phyloP scores from a whole-genome alignment of 345 rosid genomes.

The Cardamine occulta region DNA sequence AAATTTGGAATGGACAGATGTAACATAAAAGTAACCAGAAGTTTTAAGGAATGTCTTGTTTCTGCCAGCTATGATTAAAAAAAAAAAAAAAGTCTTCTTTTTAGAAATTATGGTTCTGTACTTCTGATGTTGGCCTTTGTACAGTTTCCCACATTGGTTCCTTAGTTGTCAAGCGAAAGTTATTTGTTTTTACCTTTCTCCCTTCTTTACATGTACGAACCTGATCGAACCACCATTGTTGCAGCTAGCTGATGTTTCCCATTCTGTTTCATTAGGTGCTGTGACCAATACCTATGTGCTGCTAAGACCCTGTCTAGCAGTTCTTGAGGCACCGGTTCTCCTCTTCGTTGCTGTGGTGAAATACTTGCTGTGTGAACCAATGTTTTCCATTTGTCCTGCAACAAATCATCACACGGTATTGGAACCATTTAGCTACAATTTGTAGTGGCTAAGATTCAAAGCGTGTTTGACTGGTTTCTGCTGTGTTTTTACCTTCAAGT shows the following conservation, averaged over 20 bases:
- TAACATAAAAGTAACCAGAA: constrained; percentile 36
- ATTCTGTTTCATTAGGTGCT: constrained; percentile 74
- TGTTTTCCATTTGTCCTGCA: constrained; percentile 99
- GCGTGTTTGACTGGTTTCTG: constrained; percentile 15
- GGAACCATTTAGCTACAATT: constrained; percentile 11
- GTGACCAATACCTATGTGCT: constrained; percentile 85
- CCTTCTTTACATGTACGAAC: constrained; percentile 37
- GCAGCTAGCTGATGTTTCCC: constrained; percentile 53
- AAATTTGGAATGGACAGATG: constrained; percentile 21
- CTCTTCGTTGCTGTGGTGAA: constrained; percentile 89
- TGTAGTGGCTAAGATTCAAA: neutral
- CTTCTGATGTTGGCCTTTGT: constrained; percentile 40
- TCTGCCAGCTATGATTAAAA: constrained; percentile 19
- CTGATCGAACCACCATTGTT: constrained; percentile 35
- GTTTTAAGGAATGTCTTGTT: constrained; percentile 16
- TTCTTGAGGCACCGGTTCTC: constrained; percentile 95
- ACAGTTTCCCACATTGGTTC: constrained; percentile 36
- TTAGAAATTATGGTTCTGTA: constrained; percentile 15
- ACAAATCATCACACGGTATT: neutral
- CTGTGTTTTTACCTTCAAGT: constrained; percentile 63
- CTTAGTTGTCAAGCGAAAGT: constrained; percentile 39
- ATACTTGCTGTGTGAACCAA: constrained; percentile 94
- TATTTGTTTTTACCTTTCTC: constrained; percentile 19
- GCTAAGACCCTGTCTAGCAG: constrained; percentile 86
- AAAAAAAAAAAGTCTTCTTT: neutral